Evolutionary conservation across 495 filamentous ascomycete species (phyloP).

Genomic region (Hypoxylon fragiforme): DNA sequence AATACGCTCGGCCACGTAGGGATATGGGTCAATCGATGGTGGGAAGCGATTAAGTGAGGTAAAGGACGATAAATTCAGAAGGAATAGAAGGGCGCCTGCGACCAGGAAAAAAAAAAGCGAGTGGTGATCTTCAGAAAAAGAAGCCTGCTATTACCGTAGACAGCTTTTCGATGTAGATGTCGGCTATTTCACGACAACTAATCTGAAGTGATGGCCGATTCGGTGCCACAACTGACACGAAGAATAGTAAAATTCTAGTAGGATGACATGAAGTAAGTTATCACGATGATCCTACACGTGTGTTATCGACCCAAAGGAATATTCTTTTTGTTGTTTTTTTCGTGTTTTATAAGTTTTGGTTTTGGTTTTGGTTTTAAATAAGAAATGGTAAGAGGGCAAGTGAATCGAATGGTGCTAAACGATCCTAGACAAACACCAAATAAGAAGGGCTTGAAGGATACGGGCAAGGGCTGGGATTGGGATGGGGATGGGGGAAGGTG

Average conservation of each 20-base stretch:
- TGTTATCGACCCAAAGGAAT: conserved; percentile 20
- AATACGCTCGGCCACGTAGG: conserved; percentile 7
- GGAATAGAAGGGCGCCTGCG: conserved; percentile 60
- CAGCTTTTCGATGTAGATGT: conserved; percentile 35
- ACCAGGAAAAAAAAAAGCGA: conserved; percentile 47
- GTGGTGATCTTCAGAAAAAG: conserved; percentile 43
- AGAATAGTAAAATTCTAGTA: conserved; percentile 30
- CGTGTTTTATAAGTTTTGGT: conserved; percentile 21
- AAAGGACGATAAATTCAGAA: conserved; percentile 45
- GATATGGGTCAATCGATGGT: conserved; percentile 15
- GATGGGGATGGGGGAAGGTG: conserved; percentile 21
- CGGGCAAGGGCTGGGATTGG: conserved; percentile 12
- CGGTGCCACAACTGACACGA: conserved; percentile 37
- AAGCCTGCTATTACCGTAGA: conserved; percentile 58
- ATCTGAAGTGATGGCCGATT: conserved; percentile 33
- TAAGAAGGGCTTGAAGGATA: conserved; percentile 25
- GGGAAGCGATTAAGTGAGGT: conserved; percentile 8
- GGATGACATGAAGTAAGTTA: conserved; percentile 36
- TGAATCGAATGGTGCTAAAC: conserved; percentile 12
- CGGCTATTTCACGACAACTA: conserved; percentile 40
- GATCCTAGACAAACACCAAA: conserved; percentile 22
- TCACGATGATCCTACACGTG: conserved; percentile 36
- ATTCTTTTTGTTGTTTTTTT: conserved; percentile 17
- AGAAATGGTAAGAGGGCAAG: conserved; percentile 12
- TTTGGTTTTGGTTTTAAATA: conserved; percentile 5